A percentile compares a stretch with the other conserved stretches of the same genome.
Conservation (phyloP, 805 yeast species). For the Saturnispora kantuleensis region DNA sequence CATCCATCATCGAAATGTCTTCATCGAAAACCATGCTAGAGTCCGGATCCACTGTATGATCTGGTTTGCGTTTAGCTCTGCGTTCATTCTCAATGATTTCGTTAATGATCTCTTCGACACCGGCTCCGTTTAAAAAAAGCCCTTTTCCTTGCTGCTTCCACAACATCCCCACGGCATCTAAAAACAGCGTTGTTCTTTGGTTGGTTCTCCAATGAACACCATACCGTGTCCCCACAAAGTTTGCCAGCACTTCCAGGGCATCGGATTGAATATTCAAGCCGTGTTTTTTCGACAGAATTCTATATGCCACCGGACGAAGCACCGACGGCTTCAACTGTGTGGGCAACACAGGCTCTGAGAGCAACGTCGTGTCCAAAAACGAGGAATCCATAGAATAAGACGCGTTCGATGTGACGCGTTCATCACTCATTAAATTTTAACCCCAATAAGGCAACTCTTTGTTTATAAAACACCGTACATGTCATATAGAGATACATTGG, state of each 20-base stretch:
- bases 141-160: conserved; percentile 93
- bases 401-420: not conserved
- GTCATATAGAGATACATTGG: too few species aligned
- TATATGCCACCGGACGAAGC: conserved; percentile 82
- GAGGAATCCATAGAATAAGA: conserved; percentile 10
- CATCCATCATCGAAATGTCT: conserved; percentile 8
- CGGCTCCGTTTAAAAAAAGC: conserved; percentile 69
- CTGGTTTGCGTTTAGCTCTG: conserved; percentile 11
- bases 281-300: conserved; percentile 83
- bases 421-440: too few species aligned
- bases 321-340: conserved; percentile 70
- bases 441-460: too few species aligned
- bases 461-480: too few species aligned
- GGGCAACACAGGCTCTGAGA: conserved; percentile 45
- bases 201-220: conserved; percentile 79
- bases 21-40: conserved; percentile 5
- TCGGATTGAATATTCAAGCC: conserved; percentile 84
- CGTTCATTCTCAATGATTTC: conserved; percentile 31
- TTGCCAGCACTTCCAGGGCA: conserved; percentile 66
- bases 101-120: conserved; percentile 50
- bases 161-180: conserved; percentile 67
- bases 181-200: conserved; percentile 44
- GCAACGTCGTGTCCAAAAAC: conserved; percentile 9
- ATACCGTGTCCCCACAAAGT: conserved; percentile 62
- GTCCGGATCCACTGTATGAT: conserved; percentile 5